Percentiles rank a stretch among this genome's conserved stretches.
These are phyloP conservation scores for Malus domestica DNA, from an alignment of 306 rosid species.

Conservation along the genomic window DNA sequence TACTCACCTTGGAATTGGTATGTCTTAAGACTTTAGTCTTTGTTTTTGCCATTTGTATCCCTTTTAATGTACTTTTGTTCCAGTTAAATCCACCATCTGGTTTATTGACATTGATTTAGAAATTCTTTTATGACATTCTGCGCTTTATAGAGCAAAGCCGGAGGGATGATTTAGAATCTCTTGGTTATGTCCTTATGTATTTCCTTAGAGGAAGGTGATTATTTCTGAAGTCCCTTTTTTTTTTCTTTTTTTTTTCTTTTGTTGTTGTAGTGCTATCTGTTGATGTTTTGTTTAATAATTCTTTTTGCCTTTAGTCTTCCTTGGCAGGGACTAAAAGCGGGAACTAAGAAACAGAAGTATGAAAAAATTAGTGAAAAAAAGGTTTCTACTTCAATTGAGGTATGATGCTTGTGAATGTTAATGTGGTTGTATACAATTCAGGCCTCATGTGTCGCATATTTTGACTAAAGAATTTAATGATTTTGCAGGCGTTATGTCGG, in stretches of 20 bases:
- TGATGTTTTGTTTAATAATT: constrained; percentile 16
- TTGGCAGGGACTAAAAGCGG: constrained; percentile 99
- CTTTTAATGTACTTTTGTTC: constrained; percentile 5
- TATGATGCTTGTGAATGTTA: constrained; percentile 14
- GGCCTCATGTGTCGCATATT: background rate
- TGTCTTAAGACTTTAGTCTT: constrained; percentile 3
- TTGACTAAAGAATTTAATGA: constrained; percentile 19
- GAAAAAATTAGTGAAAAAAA: constrained; percentile 92
- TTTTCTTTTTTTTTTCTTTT: background rate
- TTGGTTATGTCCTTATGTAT: constrained; percentile 93
- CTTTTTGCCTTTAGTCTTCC: constrained; percentile 61
- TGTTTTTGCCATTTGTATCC: constrained; percentile 2
- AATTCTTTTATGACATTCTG: constrained; percentile 25
- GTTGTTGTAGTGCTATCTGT: constrained; percentile 6
- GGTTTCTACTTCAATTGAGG: constrained; percentile 92
- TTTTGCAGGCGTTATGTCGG: constrained; percentile 76
- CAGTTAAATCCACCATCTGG: constrained; percentile 16
- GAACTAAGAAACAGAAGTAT: constrained; percentile 89
- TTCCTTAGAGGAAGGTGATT: constrained; percentile 91
- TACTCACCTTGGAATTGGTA: constrained; percentile 94
- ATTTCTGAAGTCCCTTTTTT: constrained; percentile 12
- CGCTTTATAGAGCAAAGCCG: constrained; percentile 77
- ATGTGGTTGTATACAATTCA: background rate
- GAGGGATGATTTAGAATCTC: constrained; percentile 96
- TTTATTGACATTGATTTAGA: constrained; percentile 14